A percentile compares a stretch with the other conserved stretches of the same genome.
Evolutionary conservation across 2,329 filamentous ascomycete genomes (phyloP).

Genomic region (Scedosporium minutisporum): DNA sequence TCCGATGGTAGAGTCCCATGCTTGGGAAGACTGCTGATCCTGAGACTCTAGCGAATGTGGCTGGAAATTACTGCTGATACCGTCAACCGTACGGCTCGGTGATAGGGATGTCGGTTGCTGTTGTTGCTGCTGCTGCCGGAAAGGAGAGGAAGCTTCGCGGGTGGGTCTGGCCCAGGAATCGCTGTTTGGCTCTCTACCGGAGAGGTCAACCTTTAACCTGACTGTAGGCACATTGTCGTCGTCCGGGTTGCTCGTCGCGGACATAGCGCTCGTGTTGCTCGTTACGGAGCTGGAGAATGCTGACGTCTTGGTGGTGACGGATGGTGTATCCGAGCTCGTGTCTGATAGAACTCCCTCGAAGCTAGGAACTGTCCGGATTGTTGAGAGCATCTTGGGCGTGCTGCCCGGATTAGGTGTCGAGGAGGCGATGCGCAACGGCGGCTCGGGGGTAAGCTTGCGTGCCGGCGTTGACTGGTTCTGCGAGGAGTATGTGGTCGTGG

Average conservation of each 20-base stretch:
- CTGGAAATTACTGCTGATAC: background rate
- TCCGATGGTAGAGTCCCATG: constrained; percentile 59
- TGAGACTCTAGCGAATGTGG: background rate
- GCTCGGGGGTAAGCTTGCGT: background rate
- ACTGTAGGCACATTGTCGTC: constrained; percentile 23
- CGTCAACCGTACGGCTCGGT: background rate
- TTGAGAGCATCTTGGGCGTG: constrained; percentile 16
- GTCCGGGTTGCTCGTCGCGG: constrained; percentile 26
- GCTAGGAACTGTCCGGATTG: constrained; percentile 49
- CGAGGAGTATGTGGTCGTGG: background rate
- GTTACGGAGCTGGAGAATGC: constrained; percentile 46
- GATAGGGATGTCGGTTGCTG: background rate
- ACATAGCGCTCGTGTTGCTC: constrained; percentile 41
- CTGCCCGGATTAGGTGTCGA: background rate
- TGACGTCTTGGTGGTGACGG: constrained; percentile 32
- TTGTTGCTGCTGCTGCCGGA: background rate
- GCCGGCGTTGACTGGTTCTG: background rate
- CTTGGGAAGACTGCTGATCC: constrained; percentile 14
- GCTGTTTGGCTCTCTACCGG: constrained; percentile 13
- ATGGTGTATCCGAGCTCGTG: constrained; percentile 28
- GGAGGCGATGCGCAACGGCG: background rate
- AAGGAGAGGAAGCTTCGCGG: background rate
- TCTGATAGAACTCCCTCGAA: constrained; percentile 38
- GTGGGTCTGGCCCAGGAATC: constrained; percentile 17
- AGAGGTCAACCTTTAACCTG: constrained; percentile 21